Conservation (phyloP, 768 basidiomycete genomes). For the Phylloporus arenicola region DNA sequence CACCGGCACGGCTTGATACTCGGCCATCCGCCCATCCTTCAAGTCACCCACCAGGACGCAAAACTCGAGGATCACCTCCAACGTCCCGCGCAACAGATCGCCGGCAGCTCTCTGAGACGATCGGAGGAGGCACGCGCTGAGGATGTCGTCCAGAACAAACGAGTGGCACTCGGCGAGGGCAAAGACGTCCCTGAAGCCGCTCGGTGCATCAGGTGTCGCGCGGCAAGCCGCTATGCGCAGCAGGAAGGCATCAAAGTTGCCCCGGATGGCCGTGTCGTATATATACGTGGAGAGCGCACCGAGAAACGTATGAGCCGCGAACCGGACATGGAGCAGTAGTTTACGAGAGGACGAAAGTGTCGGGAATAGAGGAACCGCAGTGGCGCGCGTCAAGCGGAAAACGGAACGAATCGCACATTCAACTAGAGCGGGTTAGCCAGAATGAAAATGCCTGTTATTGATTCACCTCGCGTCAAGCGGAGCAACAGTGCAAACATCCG, state of each 20-base stretch:
- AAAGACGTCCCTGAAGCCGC: conserved; percentile 65
- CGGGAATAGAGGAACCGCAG: conserved; percentile 48
- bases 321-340: conserved; percentile 64
- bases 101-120: conserved; percentile 62
- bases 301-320: conserved; percentile 68
- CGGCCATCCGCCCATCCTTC: conserved; percentile 47
- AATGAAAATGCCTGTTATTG: background rate
- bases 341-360: conserved; percentile 49
- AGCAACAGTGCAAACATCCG: conserved; percentile 76
- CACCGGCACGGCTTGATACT: conserved; percentile 56
- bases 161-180: conserved; percentile 65
- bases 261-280: conserved; percentile 75
- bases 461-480: conserved; percentile 69
- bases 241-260: conserved; percentile 70
- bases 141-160: conserved; percentile 62
- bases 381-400: conserved; percentile 54
- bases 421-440: conserved; percentile 36
- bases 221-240: conserved; percentile 31
- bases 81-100: conserved; percentile 55
- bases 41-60: conserved; percentile 61
- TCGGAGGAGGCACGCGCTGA: conserved; percentile 68
- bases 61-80: conserved; percentile 65
- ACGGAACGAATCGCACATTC: conserved; percentile 61
- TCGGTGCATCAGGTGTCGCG: conserved; percentile 12
- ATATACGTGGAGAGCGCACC: conserved; percentile 63